Conservation (phyloP, 1,284 basidiomycete species). For the Trichosporon coremiiforme region DNA sequence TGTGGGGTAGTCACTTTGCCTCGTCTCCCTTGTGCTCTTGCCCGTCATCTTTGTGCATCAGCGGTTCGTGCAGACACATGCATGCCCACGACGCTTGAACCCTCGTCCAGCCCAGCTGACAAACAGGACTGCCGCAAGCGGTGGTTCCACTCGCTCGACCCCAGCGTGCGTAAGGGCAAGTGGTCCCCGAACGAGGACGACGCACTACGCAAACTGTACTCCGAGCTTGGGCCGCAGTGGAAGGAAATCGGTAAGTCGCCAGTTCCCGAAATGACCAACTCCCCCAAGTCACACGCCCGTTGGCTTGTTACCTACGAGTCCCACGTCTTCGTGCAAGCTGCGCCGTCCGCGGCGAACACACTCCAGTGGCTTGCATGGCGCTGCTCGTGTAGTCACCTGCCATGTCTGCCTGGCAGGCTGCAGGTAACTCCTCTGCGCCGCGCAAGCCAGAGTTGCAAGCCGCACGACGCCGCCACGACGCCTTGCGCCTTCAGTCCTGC, state of each 20-base stretch:
- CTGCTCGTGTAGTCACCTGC: background rate
- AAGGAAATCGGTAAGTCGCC: slow-evolving; percentile 35
- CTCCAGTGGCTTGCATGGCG: background rate
- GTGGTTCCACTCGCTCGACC: slow-evolving; percentile 38
- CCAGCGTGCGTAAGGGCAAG: slow-evolving; percentile 33
- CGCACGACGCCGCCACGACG: background rate
- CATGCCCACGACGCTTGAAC: background rate
- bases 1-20: slow-evolving; percentile 3
- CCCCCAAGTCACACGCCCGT: background rate
- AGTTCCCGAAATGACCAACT: too few relatives aligned
- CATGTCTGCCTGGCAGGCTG: background rate
- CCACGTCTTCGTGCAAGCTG: too few relatives aligned
- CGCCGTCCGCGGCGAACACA: background rate
- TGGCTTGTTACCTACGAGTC: too few relatives aligned
- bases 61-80: background rate
- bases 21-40: background rate
- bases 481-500: background rate
- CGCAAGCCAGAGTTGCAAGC: background rate
- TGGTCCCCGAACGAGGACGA: slow-evolving; percentile 37
- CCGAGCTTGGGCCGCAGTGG: slow-evolving; percentile 35
- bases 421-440: background rate
- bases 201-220: slow-evolving; percentile 28
- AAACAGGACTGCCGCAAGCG: slow-evolving; percentile 37
- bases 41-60: background rate
- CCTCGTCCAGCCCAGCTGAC: background rate